Base-by-base conservation (phyloP, 2,329 filamentous ascomycete species). In the Epichloe coenophiala region DNA sequence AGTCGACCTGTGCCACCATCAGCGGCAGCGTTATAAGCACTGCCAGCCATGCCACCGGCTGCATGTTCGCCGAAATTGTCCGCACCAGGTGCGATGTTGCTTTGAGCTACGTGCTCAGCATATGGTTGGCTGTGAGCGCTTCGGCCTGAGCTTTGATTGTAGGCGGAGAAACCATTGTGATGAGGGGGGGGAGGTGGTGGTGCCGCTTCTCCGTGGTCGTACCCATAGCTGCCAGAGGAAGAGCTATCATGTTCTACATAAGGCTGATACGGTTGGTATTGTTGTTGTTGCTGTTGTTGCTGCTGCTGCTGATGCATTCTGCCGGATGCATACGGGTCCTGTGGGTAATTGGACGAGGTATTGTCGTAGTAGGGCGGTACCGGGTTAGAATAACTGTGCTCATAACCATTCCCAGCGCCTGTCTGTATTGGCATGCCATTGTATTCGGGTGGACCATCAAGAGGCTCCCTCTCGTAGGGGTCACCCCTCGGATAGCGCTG, bases 61-160 rank as follows among this genome's bases (percentile, higher is more conserved):
- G 83, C 78, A 39, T 71, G 65, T 47, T 78, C 71, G 53, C 82
- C 74, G 56, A 83, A 78, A 62, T 87, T 86, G 66, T 88, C 82
- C 54, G 78, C 74, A 36, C 79, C 82, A 2, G 80, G 79, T 1
- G 81, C 84, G 50, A 72, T 67, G 59, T 68, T 73, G 56, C 61
- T 57, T 7, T 53, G 53, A 21, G 55, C 54, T 40, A 45, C 43
- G 7, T 53, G 57, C 27, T 57, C 54, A 17, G 52, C 56, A 54
- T 63, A 62, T 57, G 55, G 55, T 46, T 53, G 46, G 40, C 60
- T 48, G 52, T 58, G 62, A 56, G 63, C 43, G 42, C 48, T 53
- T 47, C 52, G 53, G 45, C 55, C 46, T 15, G 53, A 43, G 33
- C 51, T 44, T 31, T 49, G 47, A 43, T 51, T 54, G 45, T 63